Percentiles rank a stretch among this genome's conserved stretches.
Conservation (phyloP, 352 stramenopile species). For the Globisporangium cylindrosporum region DNA sequence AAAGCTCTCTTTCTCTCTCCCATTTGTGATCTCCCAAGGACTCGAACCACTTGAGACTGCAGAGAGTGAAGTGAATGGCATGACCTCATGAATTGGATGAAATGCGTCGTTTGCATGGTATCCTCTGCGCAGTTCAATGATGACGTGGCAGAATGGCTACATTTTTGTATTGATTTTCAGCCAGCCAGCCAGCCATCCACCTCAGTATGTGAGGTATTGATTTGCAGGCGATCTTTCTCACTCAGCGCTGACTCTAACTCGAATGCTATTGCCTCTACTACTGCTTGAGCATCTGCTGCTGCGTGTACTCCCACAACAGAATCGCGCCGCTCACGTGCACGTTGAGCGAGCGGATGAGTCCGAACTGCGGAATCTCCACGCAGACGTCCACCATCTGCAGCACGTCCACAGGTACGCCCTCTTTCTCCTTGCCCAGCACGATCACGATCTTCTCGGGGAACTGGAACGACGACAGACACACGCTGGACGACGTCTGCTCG, state of each 20-base stretch:
- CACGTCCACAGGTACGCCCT: constrained; percentile 94
- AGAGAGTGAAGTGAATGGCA: not conserved
- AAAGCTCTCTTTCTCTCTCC: not conserved
- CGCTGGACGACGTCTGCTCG: constrained; percentile 93
- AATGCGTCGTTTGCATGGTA: not conserved
- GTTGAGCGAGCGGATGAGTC: constrained; percentile 96
- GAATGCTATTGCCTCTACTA: not conserved
- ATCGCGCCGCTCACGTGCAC: constrained; percentile 96
- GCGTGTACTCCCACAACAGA: constrained; percentile 96
- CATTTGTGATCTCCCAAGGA: too few species aligned
- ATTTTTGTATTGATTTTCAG: not conserved
- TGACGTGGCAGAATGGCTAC: not conserved
- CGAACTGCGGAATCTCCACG: constrained; percentile 97
- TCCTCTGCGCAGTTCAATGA: not conserved
- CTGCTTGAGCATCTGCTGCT: constrained; percentile 65
- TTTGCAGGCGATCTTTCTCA: not conserved
- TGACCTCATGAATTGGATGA: not conserved
- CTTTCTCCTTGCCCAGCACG: constrained; percentile 95
- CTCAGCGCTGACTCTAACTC: not conserved
- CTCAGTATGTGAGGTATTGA: not conserved
- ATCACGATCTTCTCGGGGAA: constrained; percentile 93
- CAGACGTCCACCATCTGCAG: constrained; percentile 95
- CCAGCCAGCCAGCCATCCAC: not conserved
- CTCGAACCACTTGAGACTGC: too few species aligned
- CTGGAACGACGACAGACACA: constrained; percentile 73